Conservation (phyloP, 306 rosid genomes). For the Clitoria ternatea region DNA sequence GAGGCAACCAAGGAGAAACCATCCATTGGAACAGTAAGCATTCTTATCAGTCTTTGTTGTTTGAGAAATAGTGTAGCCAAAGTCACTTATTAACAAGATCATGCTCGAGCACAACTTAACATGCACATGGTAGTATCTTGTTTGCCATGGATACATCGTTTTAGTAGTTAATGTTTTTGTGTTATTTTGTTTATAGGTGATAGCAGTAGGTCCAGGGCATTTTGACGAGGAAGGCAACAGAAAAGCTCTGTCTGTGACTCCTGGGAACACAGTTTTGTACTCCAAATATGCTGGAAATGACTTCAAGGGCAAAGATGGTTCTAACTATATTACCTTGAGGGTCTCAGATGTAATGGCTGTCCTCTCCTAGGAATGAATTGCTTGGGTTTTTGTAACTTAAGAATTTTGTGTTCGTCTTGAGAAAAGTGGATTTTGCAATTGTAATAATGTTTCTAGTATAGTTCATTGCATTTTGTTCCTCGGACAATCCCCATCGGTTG, state of each 20-base stretch:
- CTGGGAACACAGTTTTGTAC: conserved; percentile 74
- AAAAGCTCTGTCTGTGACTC: conserved; percentile 44
- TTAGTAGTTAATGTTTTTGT: background rate
- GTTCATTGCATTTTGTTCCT: conserved; percentile 7
- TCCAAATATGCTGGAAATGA: conserved; percentile 82
- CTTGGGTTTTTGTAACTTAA: conserved; percentile 8
- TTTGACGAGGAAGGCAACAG: conserved; percentile 75
- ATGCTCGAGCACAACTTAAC: background rate
- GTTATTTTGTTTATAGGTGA: conserved; percentile 37
- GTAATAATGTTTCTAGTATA: conserved; percentile 28
- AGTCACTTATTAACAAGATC: background rate
- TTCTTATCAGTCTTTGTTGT: background rate
- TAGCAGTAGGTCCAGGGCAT: conserved; percentile 66
- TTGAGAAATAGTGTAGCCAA: background rate
- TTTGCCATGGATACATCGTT: background rate
- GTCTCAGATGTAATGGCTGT: conserved; percentile 73
- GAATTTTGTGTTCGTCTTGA: conserved; percentile 5
- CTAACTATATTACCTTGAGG: conserved; percentile 63
- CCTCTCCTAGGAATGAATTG: conserved; percentile 47
- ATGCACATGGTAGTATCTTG: background rate
- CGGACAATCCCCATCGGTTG: background rate
- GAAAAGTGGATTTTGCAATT: conserved; percentile 12
- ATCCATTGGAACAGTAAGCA: conserved; percentile 66
- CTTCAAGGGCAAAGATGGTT: conserved; percentile 90
- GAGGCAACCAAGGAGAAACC: conserved; percentile 84